Evolutionary conservation across 2,329 filamentous ascomycete genomes (phyloP).

Genomic region (Arthrinium phaeospermum): DNA sequence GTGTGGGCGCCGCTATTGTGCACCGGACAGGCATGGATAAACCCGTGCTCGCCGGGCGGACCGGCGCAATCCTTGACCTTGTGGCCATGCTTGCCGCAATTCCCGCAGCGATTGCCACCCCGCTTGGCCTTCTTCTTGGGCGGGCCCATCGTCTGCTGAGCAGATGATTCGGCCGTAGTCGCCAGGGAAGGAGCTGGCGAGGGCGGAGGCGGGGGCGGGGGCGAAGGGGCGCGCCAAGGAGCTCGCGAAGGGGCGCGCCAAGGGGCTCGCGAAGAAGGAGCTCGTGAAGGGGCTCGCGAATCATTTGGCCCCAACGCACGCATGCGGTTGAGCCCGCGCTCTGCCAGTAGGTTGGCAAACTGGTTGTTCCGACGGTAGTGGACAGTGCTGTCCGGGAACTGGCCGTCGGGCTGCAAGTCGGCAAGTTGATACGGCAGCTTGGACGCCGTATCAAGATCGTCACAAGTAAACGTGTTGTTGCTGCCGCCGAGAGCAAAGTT

Average conservation of each 20-base stretch:
- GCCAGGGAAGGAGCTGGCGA: too few species aligned
- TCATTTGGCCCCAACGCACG: too few species aligned
- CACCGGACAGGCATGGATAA: not conserved
- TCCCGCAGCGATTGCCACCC: not conserved
- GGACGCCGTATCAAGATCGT: too few species aligned
- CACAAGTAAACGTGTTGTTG: too few species aligned
- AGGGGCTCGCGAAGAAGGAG: too few species aligned
- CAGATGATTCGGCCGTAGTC: too few species aligned
- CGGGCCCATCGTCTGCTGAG: not conserved
- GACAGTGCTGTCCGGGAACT: not conserved
- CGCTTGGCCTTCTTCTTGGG: not conserved
- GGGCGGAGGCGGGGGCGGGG: too few species aligned
- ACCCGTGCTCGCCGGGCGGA: not conserved
- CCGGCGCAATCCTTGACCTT: not conserved
- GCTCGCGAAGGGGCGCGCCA: not conserved
- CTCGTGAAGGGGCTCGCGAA: not conserved
- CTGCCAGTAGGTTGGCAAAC: fast-evolving
- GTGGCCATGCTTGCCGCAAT: not conserved
- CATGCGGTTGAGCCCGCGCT: not conserved
- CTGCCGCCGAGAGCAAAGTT: too few species aligned
- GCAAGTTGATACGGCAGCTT: too few species aligned
- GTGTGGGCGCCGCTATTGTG: not conserved
- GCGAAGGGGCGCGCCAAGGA: not conserved
- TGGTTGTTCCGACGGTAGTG: not conserved
- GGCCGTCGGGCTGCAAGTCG: not conserved